Conservation (phyloP, 2,329 filamentous ascomycete species). For the Aplosporella prunicola region DNA sequence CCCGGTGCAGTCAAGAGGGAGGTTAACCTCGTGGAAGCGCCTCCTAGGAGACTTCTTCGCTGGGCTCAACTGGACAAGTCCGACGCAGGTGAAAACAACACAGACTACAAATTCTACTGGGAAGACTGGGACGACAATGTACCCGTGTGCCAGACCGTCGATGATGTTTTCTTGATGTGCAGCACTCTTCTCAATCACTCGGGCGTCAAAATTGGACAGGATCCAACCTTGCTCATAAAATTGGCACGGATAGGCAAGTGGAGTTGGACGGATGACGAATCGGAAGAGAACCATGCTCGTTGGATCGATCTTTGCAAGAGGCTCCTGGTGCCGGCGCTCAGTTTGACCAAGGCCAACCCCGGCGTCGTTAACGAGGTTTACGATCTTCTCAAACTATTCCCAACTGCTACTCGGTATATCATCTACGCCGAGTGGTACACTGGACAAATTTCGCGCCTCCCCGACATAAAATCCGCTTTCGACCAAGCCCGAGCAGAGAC, state of each 20-base stretch:
- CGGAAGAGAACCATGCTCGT: slow-evolving; percentile 58
- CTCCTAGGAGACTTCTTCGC: slow-evolving; percentile 47
- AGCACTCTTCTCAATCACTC: slow-evolving; percentile 75
- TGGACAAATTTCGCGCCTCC: slow-evolving; percentile 64
- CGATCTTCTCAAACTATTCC: slow-evolving; percentile 69
- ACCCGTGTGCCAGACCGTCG: slow-evolving; percentile 78
- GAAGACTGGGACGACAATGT: slow-evolving; percentile 94
- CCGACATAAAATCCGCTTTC: slow-evolving; percentile 72
- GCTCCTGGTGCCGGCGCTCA: slow-evolving; percentile 78
- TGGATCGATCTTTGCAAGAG: slow-evolving; percentile 82
- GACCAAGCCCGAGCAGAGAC: slow-evolving; percentile 69
- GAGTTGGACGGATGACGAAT: slow-evolving; percentile 61
- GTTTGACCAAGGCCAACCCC: slow-evolving; percentile 75
- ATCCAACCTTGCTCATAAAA: slow-evolving; percentile 68
- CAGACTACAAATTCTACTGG: slow-evolving; percentile 86
- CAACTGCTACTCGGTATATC: slow-evolving; percentile 66
- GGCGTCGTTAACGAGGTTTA: slow-evolving; percentile 80
- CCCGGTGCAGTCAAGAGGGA: slow-evolving; percentile 50
- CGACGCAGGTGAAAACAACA: slow-evolving; percentile 48
- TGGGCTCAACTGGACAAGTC: slow-evolving; percentile 78
- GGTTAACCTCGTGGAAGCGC: slow-evolving; percentile 1
- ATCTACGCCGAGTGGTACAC: slow-evolving; percentile 93
- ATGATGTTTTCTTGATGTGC: slow-evolving; percentile 84
- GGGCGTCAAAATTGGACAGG: slow-evolving; percentile 81
- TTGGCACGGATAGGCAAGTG: slow-evolving; percentile 75